Evolutionary conservation across 1,284 basidiomycete genomes (phyloP), one percentile per base, ranked within the genome.

Genomic region (Fistulinella staudtii): DNA sequence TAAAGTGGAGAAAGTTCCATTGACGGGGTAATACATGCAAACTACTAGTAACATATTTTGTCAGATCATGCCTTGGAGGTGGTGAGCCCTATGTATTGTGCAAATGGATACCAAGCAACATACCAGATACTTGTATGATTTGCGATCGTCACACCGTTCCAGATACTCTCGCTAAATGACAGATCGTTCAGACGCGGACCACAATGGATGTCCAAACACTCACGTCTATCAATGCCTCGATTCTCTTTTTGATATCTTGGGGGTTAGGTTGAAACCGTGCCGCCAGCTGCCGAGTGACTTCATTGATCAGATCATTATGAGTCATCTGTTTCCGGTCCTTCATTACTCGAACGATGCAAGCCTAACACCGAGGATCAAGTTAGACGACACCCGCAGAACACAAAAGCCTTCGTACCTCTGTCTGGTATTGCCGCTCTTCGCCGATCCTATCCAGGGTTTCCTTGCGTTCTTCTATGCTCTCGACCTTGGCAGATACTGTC

Each of bases 331-430:
- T 98, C 49, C 94, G 74, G 61, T 93, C 86, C 71, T 99, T 99
- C 96, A 99, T 99, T 29, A 98, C 85, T 30, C 96, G 84, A 20
- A 99, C 96, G 50, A 99, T 89, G 60, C 92, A 97, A 2, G 94
- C 94, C 92, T 96, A 53, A 13, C 14, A 36, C 21, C 34, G 31
- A 13, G n/a, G 31, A 28, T 15, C 13, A 21, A 27, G 24, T 51
- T 41, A 48, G 46, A 49, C 23, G 35, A 44, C 18, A 45, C 8
- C 6, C 42, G n/a, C 36, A 15, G 17, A 41, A 11, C 22, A 35
- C 49, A n/a, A 29, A 11, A 15, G 22, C n/a, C 4, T 3, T 21
- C 50, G 51, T 50, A 91, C 93, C 72, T 99, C 95, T 34, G 85
- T 90, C 62, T 95, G 87, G 63, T 92, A 86, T 55, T 77, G 83